A percentile compares a stretch with the other conserved stretches of the same genome.
phyloP scores from a whole-genome alignment of 1,284 basidiomycete genomes.

The Pseudozyma sp. region DNA sequence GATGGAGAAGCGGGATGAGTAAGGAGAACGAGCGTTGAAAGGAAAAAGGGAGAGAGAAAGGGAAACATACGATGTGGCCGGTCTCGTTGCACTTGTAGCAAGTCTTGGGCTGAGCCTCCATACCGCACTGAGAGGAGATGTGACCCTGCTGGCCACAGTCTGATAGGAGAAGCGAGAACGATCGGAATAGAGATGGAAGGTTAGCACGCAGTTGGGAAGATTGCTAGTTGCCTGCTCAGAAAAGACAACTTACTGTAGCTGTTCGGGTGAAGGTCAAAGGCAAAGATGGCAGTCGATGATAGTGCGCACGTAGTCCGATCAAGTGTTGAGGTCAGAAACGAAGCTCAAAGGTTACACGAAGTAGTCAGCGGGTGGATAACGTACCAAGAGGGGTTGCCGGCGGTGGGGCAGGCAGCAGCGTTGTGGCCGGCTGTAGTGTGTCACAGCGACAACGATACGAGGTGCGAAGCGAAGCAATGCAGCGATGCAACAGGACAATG shows the following conservation, averaged over 20 bases:
- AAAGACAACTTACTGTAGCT: conserved; percentile 37
- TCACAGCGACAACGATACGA: conserved; percentile 1
- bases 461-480: background rate
- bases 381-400: conserved; percentile 64
- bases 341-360: background rate
- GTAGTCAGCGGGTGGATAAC: conserved; percentile 2
- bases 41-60: background rate
- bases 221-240: background rate
- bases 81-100: conserved; percentile 66
- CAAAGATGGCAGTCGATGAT: background rate
- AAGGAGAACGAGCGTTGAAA: background rate
- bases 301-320: background rate
- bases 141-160: conserved; percentile 65
- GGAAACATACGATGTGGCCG: conserved; percentile 55
- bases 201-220: background rate
- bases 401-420: conserved; percentile 63
- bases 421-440: conserved; percentile 60
- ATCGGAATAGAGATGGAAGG: background rate
- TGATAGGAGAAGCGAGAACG: conserved; percentile 10
- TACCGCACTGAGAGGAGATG: conserved; percentile 62
- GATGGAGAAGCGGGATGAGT: background rate
- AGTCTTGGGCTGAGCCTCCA: conserved; percentile 64
- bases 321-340: background rate
- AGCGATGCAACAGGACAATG: background rate
- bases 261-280: background rate